Evolutionary conservation across 148 eudicot genomes (phyloP).

Genomic region (Fagopyrum esculentum): DNA sequence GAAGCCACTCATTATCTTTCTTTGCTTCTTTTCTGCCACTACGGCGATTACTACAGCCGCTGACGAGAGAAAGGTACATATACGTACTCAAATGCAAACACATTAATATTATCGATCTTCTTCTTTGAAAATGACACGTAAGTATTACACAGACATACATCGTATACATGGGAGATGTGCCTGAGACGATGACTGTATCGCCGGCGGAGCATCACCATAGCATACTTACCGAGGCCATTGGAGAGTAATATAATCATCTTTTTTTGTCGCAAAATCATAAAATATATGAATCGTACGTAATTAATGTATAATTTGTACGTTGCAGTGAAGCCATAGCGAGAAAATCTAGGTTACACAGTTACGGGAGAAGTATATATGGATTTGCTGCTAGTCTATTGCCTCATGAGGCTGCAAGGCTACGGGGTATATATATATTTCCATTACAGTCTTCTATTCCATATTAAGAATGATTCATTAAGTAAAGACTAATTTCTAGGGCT

Average conservation of each 20-base stretch:
- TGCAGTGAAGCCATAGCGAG: conserved; percentile 48
- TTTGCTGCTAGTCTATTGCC: conserved; percentile 69
- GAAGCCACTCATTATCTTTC: neutral
- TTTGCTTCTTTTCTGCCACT: neutral
- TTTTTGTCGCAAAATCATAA: too few relatives aligned
- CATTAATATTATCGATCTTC: too few relatives aligned
- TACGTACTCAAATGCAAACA: neutral
- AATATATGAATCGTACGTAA: too few relatives aligned
- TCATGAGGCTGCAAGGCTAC: conserved; percentile 43
- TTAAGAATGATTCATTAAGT: neutral
- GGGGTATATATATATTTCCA: conserved; percentile 24
- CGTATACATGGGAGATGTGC: conserved; percentile 76
- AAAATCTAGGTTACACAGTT: conserved; percentile 60
- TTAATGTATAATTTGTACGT: neutral
- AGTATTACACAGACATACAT: conserved; percentile 42
- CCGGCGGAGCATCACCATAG: conserved; percentile 34
- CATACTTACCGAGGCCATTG: conserved; percentile 54
- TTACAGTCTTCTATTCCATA: neutral
- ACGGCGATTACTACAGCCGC: neutral
- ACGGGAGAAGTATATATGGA: conserved; percentile 66
- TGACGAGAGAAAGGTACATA: neutral
- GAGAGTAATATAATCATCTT: conserved; percentile 46
- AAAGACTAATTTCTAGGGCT: too few relatives aligned
- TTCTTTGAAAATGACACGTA: too few relatives aligned
- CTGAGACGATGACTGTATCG: conserved; percentile 8